Base-by-base conservation (phyloP, 805 yeast genomes). In the Zygosaccharomyces siamensis region DNA sequence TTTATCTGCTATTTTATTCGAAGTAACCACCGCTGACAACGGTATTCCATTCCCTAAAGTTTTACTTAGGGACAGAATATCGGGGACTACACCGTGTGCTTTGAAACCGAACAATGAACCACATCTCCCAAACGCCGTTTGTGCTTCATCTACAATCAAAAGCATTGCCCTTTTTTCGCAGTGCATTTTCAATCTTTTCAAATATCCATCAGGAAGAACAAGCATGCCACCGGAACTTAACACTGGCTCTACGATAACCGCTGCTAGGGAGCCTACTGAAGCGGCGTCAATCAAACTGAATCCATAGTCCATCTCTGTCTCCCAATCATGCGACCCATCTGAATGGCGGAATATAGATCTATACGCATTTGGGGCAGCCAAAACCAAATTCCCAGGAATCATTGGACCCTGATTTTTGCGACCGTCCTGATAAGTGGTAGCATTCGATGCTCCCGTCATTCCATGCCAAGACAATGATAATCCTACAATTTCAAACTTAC, bases 141-240 rank as follows among this genome's bases (percentile, higher is more conserved):
- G 80, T 28, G 77, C 80, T 61, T 77, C 81, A 54, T 77, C 81
- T 4, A 77, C 75, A 52, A 77, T 77, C 68, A 77, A 63, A 47
- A 77, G 68, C 53, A 75, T 69, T 14, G 72, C 76, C 57, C 76
- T 66, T 51, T 72, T 70, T 42, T 62, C 61, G 48, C 67, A 63
- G 18, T 61, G 64, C 18, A 24, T 30, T 30, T 62, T 58, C 54
- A 63, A 49, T 38, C 56, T 63, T 44, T 58, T 46, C 46, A 62
- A 28, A 37, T 62, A 63, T 24, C 65, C 66, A 69, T 49, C 64
- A 57, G 51, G 75, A 52, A 35, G 72, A 54, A 27, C 77, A 72
- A 59, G 71, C 79, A 68, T 76, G 48, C 80, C 81, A 42, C 80
- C 80, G 56, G 75, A 78, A 10, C 79, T 68, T 61, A 76, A 75